Base-by-base conservation (phyloP, 2,329 filamentous ascomycete genomes). In the Hypoxylon sp. region DNA sequence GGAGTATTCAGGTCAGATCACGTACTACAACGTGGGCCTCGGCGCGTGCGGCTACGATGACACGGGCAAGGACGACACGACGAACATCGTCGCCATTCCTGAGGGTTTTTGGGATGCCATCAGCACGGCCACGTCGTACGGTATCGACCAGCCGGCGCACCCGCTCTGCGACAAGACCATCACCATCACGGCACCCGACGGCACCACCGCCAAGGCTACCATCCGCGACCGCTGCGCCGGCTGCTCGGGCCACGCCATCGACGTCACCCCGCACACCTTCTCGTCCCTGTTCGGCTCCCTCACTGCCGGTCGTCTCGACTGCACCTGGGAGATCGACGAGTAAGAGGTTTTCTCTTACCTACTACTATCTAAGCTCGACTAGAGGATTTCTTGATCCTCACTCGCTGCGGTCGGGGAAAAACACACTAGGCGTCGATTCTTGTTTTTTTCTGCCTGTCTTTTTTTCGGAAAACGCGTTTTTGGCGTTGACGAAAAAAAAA, bases 161-260 rank as follows among this genome's bases (percentile, higher is more conserved):
- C 84, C 86, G 49, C 85, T 87, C 75, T 95, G 92, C 78, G 88
- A 87, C 75, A 85, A 87, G 80, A 87, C 79, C 50, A 85, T 94
- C 73, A 88, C 84, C 68, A 87, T 93, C 79, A 79, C 72, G 41
- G 81, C 81, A 0, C 59, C 69, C 74, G 81, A 84, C 51, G 90
- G 90, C 75, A 85, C 85, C 75, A 83, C 82, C 1, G 75, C 81
- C 70, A 80, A 76, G 2, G 91, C 87, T 64, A 84, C 71, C 3
- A 86, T 94, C 64, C 84, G 84, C 54, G 92, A 95, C 81, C 92
- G 91, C 80, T 95, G 92, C 82, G 85, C 86, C 78, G 89, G 89
- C 70, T 95, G 92, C 76, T 72, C 53, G 50, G 54, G 71, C 32
- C 67, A 75, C 41, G 80, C 82, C 71, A 85, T 93, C 50, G 90